phyloP scores from a whole-genome alignment of 352 stramenopile species.

The Phytophthora colocasiae region DNA sequence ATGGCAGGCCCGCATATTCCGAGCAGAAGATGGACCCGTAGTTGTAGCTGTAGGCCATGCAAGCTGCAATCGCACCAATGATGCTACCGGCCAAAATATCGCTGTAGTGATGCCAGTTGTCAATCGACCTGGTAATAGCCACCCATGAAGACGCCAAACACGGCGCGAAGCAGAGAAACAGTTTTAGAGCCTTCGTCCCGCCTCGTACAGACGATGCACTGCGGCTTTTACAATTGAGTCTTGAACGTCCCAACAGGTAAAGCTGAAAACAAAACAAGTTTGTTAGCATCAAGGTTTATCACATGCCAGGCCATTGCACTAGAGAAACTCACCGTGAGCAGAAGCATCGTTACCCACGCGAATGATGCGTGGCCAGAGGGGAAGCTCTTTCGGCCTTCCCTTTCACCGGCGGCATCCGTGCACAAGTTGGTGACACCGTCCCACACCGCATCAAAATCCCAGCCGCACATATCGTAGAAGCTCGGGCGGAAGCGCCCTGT shows the following conservation, averaged over 20 bases:
- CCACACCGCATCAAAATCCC: conserved; percentile 70
- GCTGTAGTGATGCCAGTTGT: conserved; percentile 88
- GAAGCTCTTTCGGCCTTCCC: conserved; percentile 79
- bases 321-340: conserved; percentile 59
- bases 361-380: conserved; percentile 80
- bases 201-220: conserved; percentile 52
- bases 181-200: conserved; percentile 58
- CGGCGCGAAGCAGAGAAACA: conserved; percentile 71
- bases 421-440: conserved; percentile 82
- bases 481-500: conserved; percentile 76
- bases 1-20: conserved; percentile 59
- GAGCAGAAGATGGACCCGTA: conserved; percentile 68
- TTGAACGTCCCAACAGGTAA: conserved; percentile 73
- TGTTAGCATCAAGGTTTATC: conserved; percentile 2
- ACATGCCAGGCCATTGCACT: neutral
- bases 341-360: conserved; percentile 73
- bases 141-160: conserved; percentile 72
- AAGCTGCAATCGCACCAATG: conserved; percentile 51
- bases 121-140: conserved; percentile 71
- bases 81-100: conserved; percentile 78
- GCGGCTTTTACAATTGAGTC: conserved; percentile 62
- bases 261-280: conserved; percentile 38
- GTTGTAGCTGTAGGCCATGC: conserved; percentile 70
- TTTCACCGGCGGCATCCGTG: conserved; percentile 54
- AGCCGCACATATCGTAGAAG: conserved; percentile 87